Evolutionary conservation across 495 filamentous ascomycete genomes (phyloP), one percentile per base, ranked within the genome.

Genomic region (Acidiella bohemica): DNA sequence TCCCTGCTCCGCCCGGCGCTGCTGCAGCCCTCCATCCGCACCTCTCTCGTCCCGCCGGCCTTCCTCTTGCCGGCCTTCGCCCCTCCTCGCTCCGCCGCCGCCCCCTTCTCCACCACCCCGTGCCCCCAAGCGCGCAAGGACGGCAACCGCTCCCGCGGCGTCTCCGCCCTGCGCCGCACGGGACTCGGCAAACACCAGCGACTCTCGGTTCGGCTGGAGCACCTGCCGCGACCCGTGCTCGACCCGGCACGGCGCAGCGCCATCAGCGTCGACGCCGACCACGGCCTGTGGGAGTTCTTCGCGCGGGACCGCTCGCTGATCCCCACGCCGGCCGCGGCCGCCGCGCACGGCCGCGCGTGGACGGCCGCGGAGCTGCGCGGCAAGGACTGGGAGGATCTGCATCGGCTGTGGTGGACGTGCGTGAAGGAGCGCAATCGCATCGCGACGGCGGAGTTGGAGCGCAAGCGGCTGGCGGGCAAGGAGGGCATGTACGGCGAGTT

Each of bases 211-310:
- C 85, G 39, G 74, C 73, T 22, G 72, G 83, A 20, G 74, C 72
- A 73, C 30, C 62, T 93, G 41, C 90, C 90, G 10, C 61, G 72
- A 53, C 90, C 90, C 8, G 76, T 80, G 8, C 58, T 67, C 10
- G 66, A 70, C 54, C 62, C 47, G 32, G 48, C 40, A 48, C 63
- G 61, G 38, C 70, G 59, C 52, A 66, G 64, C 7, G 61, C 70
- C 41, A 43, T 77, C 26, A 53, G 68, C 41, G 68, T 73, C 12
- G 80, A 80, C 54, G 66, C 70, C 5, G 60, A 90, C 41, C 90
- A 99, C 61, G 86, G 84, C 25, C 78, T 99, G n/a, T 95, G 81
- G 80, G 77, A 70, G 0, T 99, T 99, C 63, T 96, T 99, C 61
- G 71, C 75, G 44, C 61, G 65, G 34, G 67, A 76, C 37, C 70